A percentile compares a stretch with the other conserved stretches of the same genome.
phyloP scores from a whole-genome alignment of 768 basidiomycete species.

The Epithele typhae region DNA sequence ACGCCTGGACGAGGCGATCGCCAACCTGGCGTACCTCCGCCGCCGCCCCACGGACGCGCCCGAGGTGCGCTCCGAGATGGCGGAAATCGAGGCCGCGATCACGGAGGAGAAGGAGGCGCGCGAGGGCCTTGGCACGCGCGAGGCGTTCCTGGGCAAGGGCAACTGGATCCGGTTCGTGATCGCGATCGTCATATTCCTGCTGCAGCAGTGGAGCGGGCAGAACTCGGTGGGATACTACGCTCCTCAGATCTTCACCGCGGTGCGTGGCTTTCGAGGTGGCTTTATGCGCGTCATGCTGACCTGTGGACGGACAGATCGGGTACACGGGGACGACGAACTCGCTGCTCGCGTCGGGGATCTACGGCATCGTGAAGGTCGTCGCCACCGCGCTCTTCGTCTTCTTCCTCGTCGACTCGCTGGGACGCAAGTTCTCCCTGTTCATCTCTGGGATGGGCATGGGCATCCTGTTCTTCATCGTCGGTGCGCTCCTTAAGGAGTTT shows the following conservation, averaged over 20 bases:
- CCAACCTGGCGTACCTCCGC: slow-evolving; percentile 64
- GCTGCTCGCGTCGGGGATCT: slow-evolving; percentile 70
- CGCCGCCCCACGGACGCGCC: slow-evolving; percentile 37
- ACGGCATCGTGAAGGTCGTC: slow-evolving; percentile 63
- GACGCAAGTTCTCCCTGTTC: slow-evolving; percentile 66
- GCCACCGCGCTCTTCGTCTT: slow-evolving; percentile 65
- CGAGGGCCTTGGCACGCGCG: slow-evolving; percentile 52
- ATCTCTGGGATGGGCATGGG: slow-evolving; percentile 81
- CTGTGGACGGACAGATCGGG: slow-evolving; percentile 57
- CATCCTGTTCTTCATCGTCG: slow-evolving; percentile 75
- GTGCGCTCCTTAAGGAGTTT: slow-evolving; percentile 77
- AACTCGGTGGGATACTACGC: slow-evolving; percentile 77
- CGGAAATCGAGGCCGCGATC: slow-evolving; percentile 81
- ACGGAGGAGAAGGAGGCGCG: slow-evolving; percentile 66
- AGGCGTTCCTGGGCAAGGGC: slow-evolving; percentile 78
- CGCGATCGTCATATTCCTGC: slow-evolving; percentile 71
- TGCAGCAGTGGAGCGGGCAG: slow-evolving; percentile 85
- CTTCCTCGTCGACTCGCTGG: slow-evolving; percentile 62
- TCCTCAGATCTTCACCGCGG: slow-evolving; percentile 67
- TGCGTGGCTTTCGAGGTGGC: slow-evolving; percentile 24
- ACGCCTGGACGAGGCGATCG: slow-evolving; percentile 46
- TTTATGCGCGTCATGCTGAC: too few species aligned
- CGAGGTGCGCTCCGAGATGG: slow-evolving; percentile 54
- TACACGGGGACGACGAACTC: slow-evolving; percentile 54
- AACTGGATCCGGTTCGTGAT: slow-evolving; percentile 83